Base-by-base conservation (phyloP, 2,329 filamentous ascomycete genomes). In the Arthrobotrys iridis region DNA sequence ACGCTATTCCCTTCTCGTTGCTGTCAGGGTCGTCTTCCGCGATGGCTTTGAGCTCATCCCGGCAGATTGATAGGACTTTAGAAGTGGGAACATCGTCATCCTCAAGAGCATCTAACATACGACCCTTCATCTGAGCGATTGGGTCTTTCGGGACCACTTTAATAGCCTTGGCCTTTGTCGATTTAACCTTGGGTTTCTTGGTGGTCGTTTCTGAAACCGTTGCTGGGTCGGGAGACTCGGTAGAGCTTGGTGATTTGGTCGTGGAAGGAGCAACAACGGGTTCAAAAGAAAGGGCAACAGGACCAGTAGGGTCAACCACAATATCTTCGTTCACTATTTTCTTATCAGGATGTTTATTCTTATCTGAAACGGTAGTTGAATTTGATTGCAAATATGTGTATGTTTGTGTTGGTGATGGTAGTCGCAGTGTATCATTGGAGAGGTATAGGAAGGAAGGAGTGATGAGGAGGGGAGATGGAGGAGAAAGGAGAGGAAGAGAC, bases 271-370 rank as follows among this genome's bases (percentile, higher is more conserved):
- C 20, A 28, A 26, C 22, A 15, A 67, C 24, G n/a, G 71, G 48
- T 59, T 75, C 71, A 48, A 68, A 75, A 4, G 71, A 63, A 10
- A 75, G 10, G 2, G 71, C 48, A 20, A 68, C 63, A 64, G 71
- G 13, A 41, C 52, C 63, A 45, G 46, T 63, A 13, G 71, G 52
- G 7, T 62, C 52, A 45, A 41, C 33, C 13, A 67, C 46, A 20
- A 46, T 50, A n/a, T 75, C 71, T 28, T 67, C 71, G 22, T 68
- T 43, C 46, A 67, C 71, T 75, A 24, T 43, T 15, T 35, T 30
- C 2, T 22, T 33, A 26, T 68, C 26, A 60, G 55, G 26, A 41
- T 28, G 4, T 45, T 24, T 20, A 24, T 46, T 22, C 5, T 62
- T 3, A 33, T 3, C 3, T 35, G 13, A 20, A 20, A 30, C 30